Base-by-base conservation (phyloP, 176 grass and related monocot species). In the Musa itinerans region DNA sequence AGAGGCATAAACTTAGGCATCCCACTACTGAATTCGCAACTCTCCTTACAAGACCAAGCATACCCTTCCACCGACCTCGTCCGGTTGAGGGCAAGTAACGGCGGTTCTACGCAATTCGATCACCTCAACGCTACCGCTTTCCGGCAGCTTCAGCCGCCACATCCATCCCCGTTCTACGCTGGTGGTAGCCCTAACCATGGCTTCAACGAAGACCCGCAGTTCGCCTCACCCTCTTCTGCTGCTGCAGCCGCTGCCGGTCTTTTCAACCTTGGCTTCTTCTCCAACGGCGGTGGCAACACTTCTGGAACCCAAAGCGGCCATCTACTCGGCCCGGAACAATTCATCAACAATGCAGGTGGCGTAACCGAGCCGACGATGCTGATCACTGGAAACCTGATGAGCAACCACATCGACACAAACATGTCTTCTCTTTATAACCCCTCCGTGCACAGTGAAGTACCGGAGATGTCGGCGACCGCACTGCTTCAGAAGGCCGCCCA, bases 401-500 rank as follows among this genome's bases (percentile, higher is more conserved):
- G 71, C 58, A 72, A 52, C 72, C 81, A 70, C 17, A 50, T 50
- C 13, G 68, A 70, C 34, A 50, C 68, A 17, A 22, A 50, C 43
- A 21, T 70, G 43, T 10, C 68, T 50, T 20, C 68, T 70, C 19
- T 87, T 65, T 89, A 83, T 74, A 84, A 63, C 51, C 54, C 79
- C 15, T 64, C 78, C 1, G 9, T 73, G 43, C 13, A 52, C 8
- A 52, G n/a, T 0, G 69, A 74, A 50, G 57, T 71, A 34, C 76
- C 90, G 43, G 88, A 91, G 84, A 94, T 94, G 86, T 94, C 96
- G 1, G 91, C 96, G 8, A 99, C 96, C 1, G 96, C 96, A 62
- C 86, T 99, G 8, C 81, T 99, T 61, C 87, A 94, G 81, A 99
- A 92, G 76, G 96, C 96, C 0, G 84, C 96, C 0, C 91, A 94